Evolutionary conservation across 2,329 filamentous ascomycete species (phyloP).

Genomic region (Cladosporium sp.): DNA sequence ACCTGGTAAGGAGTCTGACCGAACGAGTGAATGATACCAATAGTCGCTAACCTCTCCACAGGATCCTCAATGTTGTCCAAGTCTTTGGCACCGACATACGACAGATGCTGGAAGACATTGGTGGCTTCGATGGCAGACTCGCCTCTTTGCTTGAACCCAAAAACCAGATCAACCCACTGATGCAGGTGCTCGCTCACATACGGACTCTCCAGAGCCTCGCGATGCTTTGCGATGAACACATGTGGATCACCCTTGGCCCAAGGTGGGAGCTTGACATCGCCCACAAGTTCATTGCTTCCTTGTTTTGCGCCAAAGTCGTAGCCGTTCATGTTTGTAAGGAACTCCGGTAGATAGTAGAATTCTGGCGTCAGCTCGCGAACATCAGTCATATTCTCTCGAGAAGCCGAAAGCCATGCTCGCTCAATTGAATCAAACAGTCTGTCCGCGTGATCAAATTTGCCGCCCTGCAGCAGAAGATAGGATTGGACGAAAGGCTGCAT

Average conservation of each 20-base stretch:
- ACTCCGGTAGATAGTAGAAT: conserved; percentile 96
- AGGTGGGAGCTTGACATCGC: conserved; percentile 83
- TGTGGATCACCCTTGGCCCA: conserved; percentile 97
- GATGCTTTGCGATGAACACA: conserved; percentile 91
- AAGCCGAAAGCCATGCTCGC: conserved; percentile 88
- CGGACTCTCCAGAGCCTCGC: conserved; percentile 91
- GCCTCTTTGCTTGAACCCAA: conserved; percentile 90
- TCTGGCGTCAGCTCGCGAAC: conserved; percentile 94
- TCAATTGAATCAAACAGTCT: conserved; percentile 91
- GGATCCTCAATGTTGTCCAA: conserved; percentile 88
- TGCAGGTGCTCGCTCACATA: conserved; percentile 89
- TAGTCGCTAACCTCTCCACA: conserved; percentile 81
- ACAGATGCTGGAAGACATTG: conserved; percentile 95
- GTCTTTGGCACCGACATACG: conserved; percentile 90
- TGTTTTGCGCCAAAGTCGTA: conserved; percentile 93
- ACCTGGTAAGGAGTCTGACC: conserved; percentile 96
- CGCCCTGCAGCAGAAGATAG: conserved; percentile 91
- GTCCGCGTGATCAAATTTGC: conserved; percentile 93
- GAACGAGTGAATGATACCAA: conserved; percentile 97
- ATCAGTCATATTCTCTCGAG: conserved; percentile 86
- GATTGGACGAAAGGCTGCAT: conserved; percentile 96
- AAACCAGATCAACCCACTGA: conserved; percentile 93
- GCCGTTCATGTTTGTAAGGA: conserved; percentile 86
- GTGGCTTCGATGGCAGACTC: conserved; percentile 87
- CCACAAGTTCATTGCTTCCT: conserved; percentile 74